phyloP scores from a whole-genome alignment of 73 alveolate species.

The Stentor coeruleus region DNA sequence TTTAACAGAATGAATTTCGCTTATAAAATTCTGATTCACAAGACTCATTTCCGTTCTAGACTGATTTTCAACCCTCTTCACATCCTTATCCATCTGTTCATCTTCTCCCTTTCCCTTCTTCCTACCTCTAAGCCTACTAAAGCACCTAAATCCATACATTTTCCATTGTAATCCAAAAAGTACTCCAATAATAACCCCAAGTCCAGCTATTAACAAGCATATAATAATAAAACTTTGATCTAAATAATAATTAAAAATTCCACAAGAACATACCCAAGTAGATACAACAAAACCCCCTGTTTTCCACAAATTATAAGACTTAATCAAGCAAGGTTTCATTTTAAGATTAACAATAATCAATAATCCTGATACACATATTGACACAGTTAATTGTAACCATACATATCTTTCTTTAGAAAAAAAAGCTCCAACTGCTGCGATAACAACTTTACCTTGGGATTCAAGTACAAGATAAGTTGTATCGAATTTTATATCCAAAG shows the following conservation, averaged over 20 bases:
- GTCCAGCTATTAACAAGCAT: neutral
- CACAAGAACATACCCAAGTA: slow-evolving; percentile 9
- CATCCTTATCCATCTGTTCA: no score
- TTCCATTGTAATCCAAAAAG: neutral
- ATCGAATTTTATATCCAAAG: slow-evolving; percentile 2
- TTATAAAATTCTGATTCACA: no score
- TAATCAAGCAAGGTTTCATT: neutral
- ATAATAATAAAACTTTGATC: neutral
- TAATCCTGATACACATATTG: neutral
- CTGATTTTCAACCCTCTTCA: no score
- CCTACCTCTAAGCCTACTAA: no score
- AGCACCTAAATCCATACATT: neutral
- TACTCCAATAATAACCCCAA: neutral
- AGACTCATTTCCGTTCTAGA: no score
- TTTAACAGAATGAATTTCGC: no score
- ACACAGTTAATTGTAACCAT: neutral
- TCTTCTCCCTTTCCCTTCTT: no score
- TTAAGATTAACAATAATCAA: neutral
- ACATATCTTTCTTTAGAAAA: neutral
- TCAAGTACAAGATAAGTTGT: slow-evolving; percentile 8
- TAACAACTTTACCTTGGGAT: slow-evolving; percentile 12
- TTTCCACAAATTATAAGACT: neutral
- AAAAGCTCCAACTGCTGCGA: neutral
- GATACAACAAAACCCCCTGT: neutral
- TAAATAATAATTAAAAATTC: neutral